These are phyloP conservation scores for Lepiota brunneoincarnata DNA, from an alignment of 768 basidiomycete genomes.

Conservation along the genomic window DNA sequence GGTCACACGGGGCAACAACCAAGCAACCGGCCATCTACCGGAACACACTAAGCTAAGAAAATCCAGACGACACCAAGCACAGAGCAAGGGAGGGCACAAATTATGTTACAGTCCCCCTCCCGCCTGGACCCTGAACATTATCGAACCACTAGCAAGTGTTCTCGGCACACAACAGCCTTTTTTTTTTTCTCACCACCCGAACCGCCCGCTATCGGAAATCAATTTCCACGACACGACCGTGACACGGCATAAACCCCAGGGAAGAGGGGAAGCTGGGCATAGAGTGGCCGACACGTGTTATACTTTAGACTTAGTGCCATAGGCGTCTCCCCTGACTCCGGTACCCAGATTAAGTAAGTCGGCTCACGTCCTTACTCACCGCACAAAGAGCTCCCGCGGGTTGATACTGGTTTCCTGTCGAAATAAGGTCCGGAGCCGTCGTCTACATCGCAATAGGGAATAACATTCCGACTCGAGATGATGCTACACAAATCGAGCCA, in stretches of 20 bases:
- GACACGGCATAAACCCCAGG: not conserved
- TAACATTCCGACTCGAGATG: not conserved
- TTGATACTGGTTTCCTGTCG: not conserved
- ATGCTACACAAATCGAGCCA: not conserved
- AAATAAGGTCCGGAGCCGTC: not conserved
- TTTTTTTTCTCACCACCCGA: not conserved
- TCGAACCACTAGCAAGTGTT: not conserved
- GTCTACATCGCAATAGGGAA: not conserved
- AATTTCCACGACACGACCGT: conserved; percentile 3
- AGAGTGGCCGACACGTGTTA: conserved; percentile 6
- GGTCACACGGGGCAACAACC: too few species aligned
- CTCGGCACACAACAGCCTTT: not conserved
- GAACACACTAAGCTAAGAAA: too few species aligned
- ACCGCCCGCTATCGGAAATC: not conserved
- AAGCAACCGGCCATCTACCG: too few species aligned
- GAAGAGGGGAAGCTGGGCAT: not conserved
- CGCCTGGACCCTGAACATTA: not conserved
- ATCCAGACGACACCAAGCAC: too few species aligned
- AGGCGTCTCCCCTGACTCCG: conserved; percentile 2
- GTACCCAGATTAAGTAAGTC: conserved; percentile 2
- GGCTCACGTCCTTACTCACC: conserved; percentile 4
- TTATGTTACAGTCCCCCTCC: too few species aligned
- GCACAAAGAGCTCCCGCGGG: not conserved
- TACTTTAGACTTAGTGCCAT: not conserved
- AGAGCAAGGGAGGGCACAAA: too few species aligned